Evolutionary conservation across 305 asterid species (phyloP).

Genomic region (Galium porrigens): DNA sequence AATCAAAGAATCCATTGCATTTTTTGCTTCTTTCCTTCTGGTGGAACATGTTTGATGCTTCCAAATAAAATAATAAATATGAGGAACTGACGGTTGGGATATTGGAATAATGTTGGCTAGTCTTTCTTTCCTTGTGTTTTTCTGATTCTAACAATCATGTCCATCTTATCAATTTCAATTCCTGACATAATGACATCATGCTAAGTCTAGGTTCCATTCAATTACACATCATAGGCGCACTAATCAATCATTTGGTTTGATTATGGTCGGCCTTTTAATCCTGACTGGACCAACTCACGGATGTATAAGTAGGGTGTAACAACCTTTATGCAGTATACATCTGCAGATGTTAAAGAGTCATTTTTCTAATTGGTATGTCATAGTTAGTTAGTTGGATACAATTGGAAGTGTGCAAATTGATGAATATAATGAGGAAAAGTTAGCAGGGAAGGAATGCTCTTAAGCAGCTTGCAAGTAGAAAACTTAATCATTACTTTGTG

Average conservation of each 20-base stretch:
- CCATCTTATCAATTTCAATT: neutral
- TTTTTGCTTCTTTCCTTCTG: neutral
- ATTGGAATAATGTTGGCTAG: neutral
- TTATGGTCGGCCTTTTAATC: neutral
- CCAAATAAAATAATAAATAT: neutral
- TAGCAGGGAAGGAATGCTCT: neutral
- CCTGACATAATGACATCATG: neutral
- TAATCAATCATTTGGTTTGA: neutral
- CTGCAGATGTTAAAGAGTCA: neutral
- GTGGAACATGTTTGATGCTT: conserved; percentile 1
- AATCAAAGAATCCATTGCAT: neutral
- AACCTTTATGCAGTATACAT: neutral
- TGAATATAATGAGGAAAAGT: neutral
- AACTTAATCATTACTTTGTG: neutral
- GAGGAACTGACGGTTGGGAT: neutral
- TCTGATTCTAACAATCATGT: neutral
- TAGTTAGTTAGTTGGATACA: neutral
- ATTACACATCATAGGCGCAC: conserved; percentile 1
- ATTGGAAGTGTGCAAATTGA: neutral
- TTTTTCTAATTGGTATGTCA: neutral
- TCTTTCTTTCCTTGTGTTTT: neutral
- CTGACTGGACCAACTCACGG: neutral
- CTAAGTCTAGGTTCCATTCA: neutral
- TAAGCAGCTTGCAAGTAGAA: neutral
- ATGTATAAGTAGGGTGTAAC: neutral